These are phyloP conservation scores for Coniochaeta hoffmannii DNA, from an alignment of 2,329 filamentous ascomycete genomes.

Conservation along the genomic window DNA sequence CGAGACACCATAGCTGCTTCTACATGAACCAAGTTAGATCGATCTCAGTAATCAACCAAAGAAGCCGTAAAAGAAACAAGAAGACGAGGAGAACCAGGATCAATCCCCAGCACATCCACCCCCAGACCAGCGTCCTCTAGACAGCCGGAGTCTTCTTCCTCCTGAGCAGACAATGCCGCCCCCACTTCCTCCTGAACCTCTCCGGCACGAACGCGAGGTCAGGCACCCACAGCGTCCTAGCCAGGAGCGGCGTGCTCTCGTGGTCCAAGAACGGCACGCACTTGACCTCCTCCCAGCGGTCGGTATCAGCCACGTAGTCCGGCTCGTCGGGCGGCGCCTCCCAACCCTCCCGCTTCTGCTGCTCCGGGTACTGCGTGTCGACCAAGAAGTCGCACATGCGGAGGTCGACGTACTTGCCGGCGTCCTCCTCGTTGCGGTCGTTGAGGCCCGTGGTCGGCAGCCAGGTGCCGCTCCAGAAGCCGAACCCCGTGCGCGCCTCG, in stretches of 20 bases:
- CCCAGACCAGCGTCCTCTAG: background rate
- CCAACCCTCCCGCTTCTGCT: conserved; percentile 23
- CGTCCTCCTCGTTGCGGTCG: conserved; percentile 80
- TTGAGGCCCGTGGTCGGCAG: conserved; percentile 80
- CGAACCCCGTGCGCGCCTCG: conserved; percentile 61
- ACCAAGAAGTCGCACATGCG: conserved; percentile 74
- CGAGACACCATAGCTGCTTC: too few relatives aligned
- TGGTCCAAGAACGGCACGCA: conserved; percentile 80
- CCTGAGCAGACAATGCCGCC: conserved; percentile 75
- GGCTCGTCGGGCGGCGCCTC: conserved; percentile 63
- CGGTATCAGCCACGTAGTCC: conserved; percentile 64
- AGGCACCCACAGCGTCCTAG: conserved; percentile 77
- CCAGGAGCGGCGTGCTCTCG: conserved; percentile 62
- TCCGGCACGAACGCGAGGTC: conserved; percentile 62
- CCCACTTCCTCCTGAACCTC: conserved; percentile 70
- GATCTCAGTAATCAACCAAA: too few relatives aligned
- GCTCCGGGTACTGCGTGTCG: conserved; percentile 70
- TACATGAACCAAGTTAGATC: too few relatives aligned
- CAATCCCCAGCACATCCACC: background rate
- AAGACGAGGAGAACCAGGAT: too few relatives aligned
- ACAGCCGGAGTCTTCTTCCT: conserved; percentile 21
- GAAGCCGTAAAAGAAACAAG: too few relatives aligned
- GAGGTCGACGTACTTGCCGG: conserved; percentile 76
- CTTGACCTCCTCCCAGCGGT: conserved; percentile 70
- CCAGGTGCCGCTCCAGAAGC: conserved; percentile 78